A percentile compares a stretch with the other conserved stretches of the same genome.
Conservation (phyloP, 495 filamentous ascomycete genomes). For the Penicillium egyptiacum region DNA sequence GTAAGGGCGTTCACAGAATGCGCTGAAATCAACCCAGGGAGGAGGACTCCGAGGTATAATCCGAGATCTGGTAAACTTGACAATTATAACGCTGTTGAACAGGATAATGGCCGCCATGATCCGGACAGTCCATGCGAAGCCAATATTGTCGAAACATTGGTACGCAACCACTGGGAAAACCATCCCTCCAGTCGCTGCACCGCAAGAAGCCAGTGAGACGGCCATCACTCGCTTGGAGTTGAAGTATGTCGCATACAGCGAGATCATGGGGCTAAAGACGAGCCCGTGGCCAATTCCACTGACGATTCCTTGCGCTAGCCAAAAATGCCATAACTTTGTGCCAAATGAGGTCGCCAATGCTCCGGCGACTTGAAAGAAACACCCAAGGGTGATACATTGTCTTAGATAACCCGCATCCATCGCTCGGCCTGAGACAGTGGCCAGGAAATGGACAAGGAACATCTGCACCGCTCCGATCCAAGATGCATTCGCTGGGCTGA, state of each 20-base stretch:
- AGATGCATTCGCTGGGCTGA: constrained; percentile 57
- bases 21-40: constrained; percentile 56
- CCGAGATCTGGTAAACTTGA: constrained; percentile 51
- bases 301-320: constrained; percentile 70
- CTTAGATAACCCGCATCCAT: constrained; percentile 62
- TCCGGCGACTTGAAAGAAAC: constrained; percentile 55
- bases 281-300: constrained; percentile 65
- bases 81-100: constrained; percentile 41
- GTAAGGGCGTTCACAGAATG: constrained; percentile 61
- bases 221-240: constrained; percentile 57
- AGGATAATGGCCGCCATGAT: constrained; percentile 66
- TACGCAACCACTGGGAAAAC: constrained; percentile 66
- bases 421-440: constrained; percentile 52
- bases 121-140: constrained; percentile 72
- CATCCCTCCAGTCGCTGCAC: constrained; percentile 66
- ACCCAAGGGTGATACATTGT: constrained; percentile 49
- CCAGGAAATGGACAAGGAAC: constrained; percentile 33
- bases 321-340: constrained; percentile 59
- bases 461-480: constrained; percentile 53
- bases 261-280: constrained; percentile 61
- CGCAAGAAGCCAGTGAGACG: constrained; percentile 59
- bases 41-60: constrained; percentile 57
- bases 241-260: constrained; percentile 68
- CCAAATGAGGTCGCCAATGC: constrained; percentile 63
- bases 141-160: constrained; percentile 57